Base-by-base conservation (phyloP, 441 rosid species). In the Populus tomentosa region DNA sequence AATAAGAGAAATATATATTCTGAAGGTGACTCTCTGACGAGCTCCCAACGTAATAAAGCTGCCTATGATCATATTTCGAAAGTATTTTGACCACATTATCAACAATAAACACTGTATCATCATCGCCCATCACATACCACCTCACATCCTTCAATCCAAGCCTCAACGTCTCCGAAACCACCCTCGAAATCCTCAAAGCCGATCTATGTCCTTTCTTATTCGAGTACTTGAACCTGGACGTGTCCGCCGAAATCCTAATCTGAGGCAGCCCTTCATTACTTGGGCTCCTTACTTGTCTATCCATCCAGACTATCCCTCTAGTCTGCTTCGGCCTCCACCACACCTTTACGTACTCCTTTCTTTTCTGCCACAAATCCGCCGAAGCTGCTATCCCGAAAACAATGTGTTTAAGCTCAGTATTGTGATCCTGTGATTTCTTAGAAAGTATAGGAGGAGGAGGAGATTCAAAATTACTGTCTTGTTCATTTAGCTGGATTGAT, bases 101-200 rank as follows among this genome's bases (percentile, higher is more conserved):
- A 24, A 84, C 91, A 11, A 94, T 42, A 63, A 94, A 95, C n/a
- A 94, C 88, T 0, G 98, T 94, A 38, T 95, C 98, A n/a, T 95
- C 99, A 33, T 95, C 98, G 10, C 95, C 98, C 97, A 93, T 95
- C 32, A 93, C 97, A 42, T 91, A 93, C 98, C 96, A 93, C 74
- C 94, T 79, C 30, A 94, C 91, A 9, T 90, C 93, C 85, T 89
- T 75, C 84, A 88, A 79, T 6, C 97, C 92, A 10, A 92, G 82
- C 81, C 87, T 82, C 35, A 89, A 79, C 20, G 90, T 92, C 87
- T 95, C 99, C 2, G 97, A 89, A 24, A 95, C 90, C 35, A 94
- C 88, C 79, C 97, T 53, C 0, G 97, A 86, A 71, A 94, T 88
- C 85, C 99, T 80, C 77, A 94, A 77, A 1, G 99, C 97, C 0